Base-by-base conservation (phyloP, 2,329 filamentous ascomycete genomes). In the Sphaerulina musiva region DNA sequence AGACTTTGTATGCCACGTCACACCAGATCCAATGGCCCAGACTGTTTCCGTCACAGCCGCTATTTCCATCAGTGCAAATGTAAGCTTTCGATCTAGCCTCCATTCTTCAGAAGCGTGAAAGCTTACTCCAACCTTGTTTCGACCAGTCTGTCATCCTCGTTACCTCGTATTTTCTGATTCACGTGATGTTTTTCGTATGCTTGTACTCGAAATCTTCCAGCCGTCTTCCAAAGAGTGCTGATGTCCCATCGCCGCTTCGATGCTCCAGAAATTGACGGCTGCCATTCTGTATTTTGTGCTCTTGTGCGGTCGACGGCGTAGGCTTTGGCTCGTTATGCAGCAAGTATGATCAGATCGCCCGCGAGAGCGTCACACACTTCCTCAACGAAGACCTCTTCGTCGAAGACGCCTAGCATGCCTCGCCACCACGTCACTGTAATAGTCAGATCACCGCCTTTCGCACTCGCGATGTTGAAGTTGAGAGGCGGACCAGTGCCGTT, bases 371-470 rank as follows among this genome's bases (percentile, higher is more conserved):
- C 53, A 51, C 56, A 62, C 10, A 68, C 55, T 7, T 53, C 54
- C 11, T 57, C 47, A 23, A 64, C 60, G 38, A 68, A 69, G 0
- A 2, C 54, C 20, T 69, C 64, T 34, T 70, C 70, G 12, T 68
- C 62, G 5, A 63, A 47, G 1, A 76, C 48, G 4, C 66, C 73
- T 51, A 77, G 61, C 42, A 72, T 72, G 0, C 74, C 74, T 17
- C 58, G 56, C 57, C 73, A 71, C 76, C 76, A 78, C 6, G 69
- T 73, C 10, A 73, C 59, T 1, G 68, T 68, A 41, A 73, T 64
- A 4, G 68, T 62, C 62, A 78, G 57, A 41, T 62, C 64, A 0
- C 74, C 73, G 0, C 65, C 67, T 43, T 73, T 71, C 14, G 69
- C 65, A 54, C 70, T 74, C 0, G 73, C 68, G 1, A 76, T 47